Conservation (phyloP, 169 alveolate species). For the Plasmodium sp. region DNA sequence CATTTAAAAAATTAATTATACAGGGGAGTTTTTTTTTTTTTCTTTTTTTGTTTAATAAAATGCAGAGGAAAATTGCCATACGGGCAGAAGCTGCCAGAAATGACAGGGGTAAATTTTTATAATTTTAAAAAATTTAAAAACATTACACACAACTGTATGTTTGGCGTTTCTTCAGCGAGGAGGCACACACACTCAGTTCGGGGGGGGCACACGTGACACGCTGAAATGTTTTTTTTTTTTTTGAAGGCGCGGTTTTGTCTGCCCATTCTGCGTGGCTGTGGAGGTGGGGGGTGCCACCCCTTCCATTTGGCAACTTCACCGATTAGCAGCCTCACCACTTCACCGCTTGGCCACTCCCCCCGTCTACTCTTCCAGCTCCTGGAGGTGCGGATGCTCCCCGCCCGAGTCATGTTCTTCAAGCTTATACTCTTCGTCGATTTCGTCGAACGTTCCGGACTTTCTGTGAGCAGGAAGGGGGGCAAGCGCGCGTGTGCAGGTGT, state of each 20-base stretch:
- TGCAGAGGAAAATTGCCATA: neutral
- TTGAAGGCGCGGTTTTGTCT: neutral
- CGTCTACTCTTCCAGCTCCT: slow-evolving; percentile 33
- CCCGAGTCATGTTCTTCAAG: slow-evolving; percentile 51
- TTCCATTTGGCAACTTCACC: neutral
- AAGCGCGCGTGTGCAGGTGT: neutral
- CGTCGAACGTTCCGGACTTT: slow-evolving; percentile 71
- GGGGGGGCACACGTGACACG: neutral
- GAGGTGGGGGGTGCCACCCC: neutral
- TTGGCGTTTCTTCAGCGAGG: neutral
- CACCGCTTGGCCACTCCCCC: neutral
- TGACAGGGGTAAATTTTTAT: neutral
- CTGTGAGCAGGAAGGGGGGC: neutral
- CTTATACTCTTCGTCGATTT: slow-evolving; percentile 45
- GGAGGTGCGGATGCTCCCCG: neutral
- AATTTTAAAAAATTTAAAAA: neutral
- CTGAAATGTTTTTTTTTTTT: neutral
- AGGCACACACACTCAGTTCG: neutral
- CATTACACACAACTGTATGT: neutral
- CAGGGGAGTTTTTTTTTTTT: neutral
- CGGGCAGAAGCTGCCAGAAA: neutral
- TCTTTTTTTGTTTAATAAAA: neutral
- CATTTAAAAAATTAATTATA: neutral
- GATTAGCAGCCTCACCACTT: no score
- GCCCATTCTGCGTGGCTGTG: neutral